Conservation (phyloP, 192 early-diverging fungal genomes). For the Pilobolus umbonatus region DNA sequence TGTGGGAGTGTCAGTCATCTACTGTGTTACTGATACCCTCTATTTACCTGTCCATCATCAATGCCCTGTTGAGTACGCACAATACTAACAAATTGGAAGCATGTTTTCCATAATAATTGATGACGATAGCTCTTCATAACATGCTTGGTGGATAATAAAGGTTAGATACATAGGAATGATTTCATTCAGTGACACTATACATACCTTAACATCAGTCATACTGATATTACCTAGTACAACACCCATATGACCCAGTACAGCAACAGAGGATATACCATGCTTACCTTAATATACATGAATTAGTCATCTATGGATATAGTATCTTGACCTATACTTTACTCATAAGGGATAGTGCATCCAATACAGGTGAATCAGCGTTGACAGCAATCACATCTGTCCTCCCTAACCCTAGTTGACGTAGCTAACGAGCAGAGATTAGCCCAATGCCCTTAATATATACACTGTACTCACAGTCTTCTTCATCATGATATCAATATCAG, state of each 20-base stretch:
- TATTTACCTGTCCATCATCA: conserved; percentile 55
- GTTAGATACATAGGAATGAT: conserved; percentile 11
- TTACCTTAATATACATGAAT: conserved; percentile 36
- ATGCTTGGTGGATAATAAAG: too few species aligned
- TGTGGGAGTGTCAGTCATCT: not conserved
- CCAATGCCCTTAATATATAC: not conserved
- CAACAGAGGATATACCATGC: conserved; percentile 59
- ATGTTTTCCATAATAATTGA: conserved; percentile 48
- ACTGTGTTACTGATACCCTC: not conserved
- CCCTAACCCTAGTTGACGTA: conserved; percentile 55
- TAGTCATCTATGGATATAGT: not conserved
- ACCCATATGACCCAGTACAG: conserved; percentile 50
- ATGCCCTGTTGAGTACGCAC: conserved; percentile 59
- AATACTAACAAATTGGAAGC: conserved; percentile 57
- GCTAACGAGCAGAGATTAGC: conserved; percentile 17
- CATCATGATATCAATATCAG: conserved; percentile 38
- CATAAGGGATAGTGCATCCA: conserved; percentile 64
- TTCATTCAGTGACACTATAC: not conserved
- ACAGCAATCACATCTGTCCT: conserved; percentile 50
- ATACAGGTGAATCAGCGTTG: conserved; percentile 45
- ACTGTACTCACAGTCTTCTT: conserved; percentile 39
- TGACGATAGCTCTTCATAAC: conserved; percentile 38
- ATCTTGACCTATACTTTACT: conserved; percentile 37
- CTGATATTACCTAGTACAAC: conserved; percentile 60
- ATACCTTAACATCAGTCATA: conserved; percentile 64